Evolutionary conservation across 2,329 filamentous ascomycete species (phyloP).

Genomic region (Fusarium irregulare): DNA sequence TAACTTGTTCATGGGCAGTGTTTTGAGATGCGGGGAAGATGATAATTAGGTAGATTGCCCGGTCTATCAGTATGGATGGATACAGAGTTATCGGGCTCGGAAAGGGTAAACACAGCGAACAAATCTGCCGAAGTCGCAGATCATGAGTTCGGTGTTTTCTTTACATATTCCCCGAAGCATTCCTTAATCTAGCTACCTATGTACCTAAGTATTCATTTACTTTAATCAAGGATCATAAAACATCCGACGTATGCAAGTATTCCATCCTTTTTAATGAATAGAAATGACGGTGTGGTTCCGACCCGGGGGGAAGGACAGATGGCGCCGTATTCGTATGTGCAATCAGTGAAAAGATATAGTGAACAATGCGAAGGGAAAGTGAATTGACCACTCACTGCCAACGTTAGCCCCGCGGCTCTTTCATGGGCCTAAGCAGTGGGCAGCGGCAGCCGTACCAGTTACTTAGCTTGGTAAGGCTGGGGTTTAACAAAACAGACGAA

Average conservation of each 20-base stretch:
- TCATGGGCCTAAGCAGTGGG: not conserved
- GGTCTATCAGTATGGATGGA: not conserved
- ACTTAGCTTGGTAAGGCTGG: constrained; percentile 26
- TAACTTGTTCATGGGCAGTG: not conserved
- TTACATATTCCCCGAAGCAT: not conserved
- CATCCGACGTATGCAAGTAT: not conserved
- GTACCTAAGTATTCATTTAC: not conserved
- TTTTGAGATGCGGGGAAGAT: constrained; percentile 26
- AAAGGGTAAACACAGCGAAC: not conserved
- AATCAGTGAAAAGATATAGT: constrained; percentile 7
- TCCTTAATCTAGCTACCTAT: not conserved
- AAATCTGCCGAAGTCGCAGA: constrained; percentile 2
- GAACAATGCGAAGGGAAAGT: not conserved
- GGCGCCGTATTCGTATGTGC: constrained; percentile 43
- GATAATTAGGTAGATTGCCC: not conserved
- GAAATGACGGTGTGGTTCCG: constrained; percentile 39
- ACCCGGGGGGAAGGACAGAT: constrained; percentile 2
- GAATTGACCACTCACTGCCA: not conserved
- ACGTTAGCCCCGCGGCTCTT: constrained; percentile 15
- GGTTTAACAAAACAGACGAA: constrained; percentile 34
- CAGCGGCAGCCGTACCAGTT: constrained; percentile 9
- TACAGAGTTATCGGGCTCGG: not conserved
- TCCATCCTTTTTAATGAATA: constrained; percentile 1
- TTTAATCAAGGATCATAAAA: constrained; percentile 7
- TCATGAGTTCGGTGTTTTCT: not conserved